Base-by-base conservation (phyloP, 2,329 filamentous ascomycete species). In the Verticillium tricorpus region DNA sequence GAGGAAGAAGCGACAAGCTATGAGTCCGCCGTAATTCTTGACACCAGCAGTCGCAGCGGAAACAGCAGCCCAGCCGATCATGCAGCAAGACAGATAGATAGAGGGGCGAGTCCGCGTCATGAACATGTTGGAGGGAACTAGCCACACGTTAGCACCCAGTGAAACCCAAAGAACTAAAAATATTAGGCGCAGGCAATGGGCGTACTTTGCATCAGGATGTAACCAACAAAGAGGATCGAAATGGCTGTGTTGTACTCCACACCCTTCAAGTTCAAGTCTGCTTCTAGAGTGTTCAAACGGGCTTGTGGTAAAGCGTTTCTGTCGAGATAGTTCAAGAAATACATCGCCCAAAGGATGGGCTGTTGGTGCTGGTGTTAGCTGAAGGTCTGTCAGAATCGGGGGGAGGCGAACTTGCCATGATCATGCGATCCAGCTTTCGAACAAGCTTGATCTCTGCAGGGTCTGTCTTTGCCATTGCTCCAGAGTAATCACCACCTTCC, bases 21-120 rank as follows among this genome's bases (percentile, higher is more conserved):
- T 68, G 1, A 78, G 68, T 0, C 73, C 73, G 0, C 63, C 67
- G 19, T 73, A 78, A 56, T 66, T 71, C 28, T 72, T 69, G 1
- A 76, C 76, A 2, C 73, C 66, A 1, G 74, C 74, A 0, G 75
- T 77, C 59, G 73, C 76, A 2, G 69, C 71, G 28, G 74, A 76
- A 0, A 77, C 73, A 14, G 70, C 70, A 4, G 73, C 74, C 78
- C 78, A 80, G 17, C 78, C 63, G 3, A 77, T 57, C 74, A 78
- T 79, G 68, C 75, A 77, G 0, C 69, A 65, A 14, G 73, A 73
- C 71, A 80, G 77, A 66, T 79, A 80, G 3, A 75, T 69, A n/a
- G 73, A 75, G 1, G 77, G 77, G 39, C 70, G 72, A 7, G 79
- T 70, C 19, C 76, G 73, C 2, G 76, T 78, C 62, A 81, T 71